Evolutionary conservation across 2,329 filamentous ascomycete species (phyloP).

Genomic region (Immersiporthe knoxdaviesiana): DNA sequence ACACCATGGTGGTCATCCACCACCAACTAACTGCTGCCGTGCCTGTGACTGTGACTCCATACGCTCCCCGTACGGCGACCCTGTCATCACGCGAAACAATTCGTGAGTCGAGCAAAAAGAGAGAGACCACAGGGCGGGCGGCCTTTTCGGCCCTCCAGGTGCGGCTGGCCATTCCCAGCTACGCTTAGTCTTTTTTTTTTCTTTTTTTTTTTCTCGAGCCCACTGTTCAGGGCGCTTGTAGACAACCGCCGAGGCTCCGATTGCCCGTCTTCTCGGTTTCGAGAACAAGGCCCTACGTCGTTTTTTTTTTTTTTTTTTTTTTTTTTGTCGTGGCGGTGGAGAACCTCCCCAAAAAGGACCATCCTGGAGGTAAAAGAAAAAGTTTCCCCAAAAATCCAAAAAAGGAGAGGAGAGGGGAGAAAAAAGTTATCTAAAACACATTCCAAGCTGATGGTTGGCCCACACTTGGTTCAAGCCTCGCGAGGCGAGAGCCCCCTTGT

Average conservation of each 20-base stretch:
- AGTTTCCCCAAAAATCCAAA: no score
- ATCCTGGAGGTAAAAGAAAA: neutral
- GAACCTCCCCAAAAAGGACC: neutral
- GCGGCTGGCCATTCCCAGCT: neutral
- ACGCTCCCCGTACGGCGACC: no score
- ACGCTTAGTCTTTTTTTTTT: slow-evolving; percentile 3
- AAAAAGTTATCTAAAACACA: neutral
- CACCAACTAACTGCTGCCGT: no score
- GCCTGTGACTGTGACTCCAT: no score
- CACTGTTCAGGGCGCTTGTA: neutral
- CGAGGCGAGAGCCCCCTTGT: neutral
- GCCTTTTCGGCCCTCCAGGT: neutral
- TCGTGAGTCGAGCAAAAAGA: neutral
- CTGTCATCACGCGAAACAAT: no score
- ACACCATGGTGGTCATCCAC: no score
- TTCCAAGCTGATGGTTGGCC: neutral
- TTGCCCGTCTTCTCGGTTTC: neutral
- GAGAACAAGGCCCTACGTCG: neutral
- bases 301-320: neutral
- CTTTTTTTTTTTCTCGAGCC: neutral
- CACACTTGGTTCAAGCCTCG: neutral
- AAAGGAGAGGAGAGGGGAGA: neutral
- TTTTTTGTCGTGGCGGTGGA: neutral
- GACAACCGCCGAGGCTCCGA: neutral
- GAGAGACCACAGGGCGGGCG: neutral